phyloP scores from a whole-genome alignment of 2,329 filamentous ascomycete genomes.

The Paecilomyces fulvus region DNA sequence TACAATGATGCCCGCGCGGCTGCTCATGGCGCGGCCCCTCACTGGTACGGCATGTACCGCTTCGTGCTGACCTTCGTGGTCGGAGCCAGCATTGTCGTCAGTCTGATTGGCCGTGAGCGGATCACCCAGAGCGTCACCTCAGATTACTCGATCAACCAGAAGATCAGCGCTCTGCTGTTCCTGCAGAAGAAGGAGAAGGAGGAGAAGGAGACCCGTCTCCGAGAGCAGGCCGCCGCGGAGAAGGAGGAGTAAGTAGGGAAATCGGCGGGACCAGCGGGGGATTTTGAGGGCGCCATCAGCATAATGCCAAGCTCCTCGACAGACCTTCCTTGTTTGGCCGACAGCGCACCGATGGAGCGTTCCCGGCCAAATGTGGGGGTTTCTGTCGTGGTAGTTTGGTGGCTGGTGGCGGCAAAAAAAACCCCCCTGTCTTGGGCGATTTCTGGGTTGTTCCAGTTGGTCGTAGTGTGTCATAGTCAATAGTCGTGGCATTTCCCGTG shows the following conservation, averaged over 20 bases:
- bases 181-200: constrained; percentile 39
- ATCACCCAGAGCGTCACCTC: constrained; percentile 41
- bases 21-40: constrained; percentile 66
- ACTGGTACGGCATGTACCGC: constrained; percentile 83
- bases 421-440: background rate
- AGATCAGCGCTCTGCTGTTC: constrained; percentile 46
- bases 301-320: background rate
- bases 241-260: constrained; percentile 22
- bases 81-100: constrained; percentile 70
- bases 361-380: background rate
- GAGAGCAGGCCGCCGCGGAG: constrained; percentile 18
- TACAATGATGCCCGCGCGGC: constrained; percentile 71
- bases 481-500: background rate
- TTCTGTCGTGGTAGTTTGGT: background rate
- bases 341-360: background rate
- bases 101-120: constrained; percentile 72
- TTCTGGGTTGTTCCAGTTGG: background rate
- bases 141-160: constrained; percentile 37
- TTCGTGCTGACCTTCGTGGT: constrained; percentile 90
- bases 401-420: background rate
- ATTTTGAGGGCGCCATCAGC: background rate
- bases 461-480: background rate
- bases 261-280: background rate
- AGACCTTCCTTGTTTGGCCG: background rate
- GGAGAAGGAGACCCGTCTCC: constrained; percentile 31